Base-by-base conservation (phyloP, 2,329 filamentous ascomycete genomes). In the Stagonosporopsis vannaccii region DNA sequence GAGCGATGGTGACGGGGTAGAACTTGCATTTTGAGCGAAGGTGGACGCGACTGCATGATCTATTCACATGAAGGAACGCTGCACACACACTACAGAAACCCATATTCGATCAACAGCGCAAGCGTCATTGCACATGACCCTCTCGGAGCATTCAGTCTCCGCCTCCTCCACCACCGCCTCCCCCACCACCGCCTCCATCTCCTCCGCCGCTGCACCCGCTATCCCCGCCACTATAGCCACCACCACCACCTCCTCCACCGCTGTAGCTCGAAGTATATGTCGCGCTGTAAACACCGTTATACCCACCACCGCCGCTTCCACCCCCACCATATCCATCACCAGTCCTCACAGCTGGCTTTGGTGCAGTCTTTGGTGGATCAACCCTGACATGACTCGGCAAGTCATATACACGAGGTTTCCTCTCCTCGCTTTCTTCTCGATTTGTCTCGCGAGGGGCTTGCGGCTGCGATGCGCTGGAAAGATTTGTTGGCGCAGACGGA, bases 11-110 rank as follows among this genome's bases (percentile, higher is more conserved):
- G 41, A 56, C 6, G 53, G 53, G 17, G 9, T 47, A 5, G 53
- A 56, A 25, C 9, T 56, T 12, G 53, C 53, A 20, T 51, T 56
- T 15, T 56, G 15, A 51, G 33, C 13, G 12, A 40, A 22, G 17
- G 9, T 39, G 20, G 8, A 22, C 6, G 11, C 17, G 7, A 20
- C 12, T 17, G 20, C 6, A 37, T 11, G n/a, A 17, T 20, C 17
- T 37, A 19, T 20, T 20, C 23, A 13, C 22, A 12, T 23, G 11
- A 17, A 25, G 2, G 15, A 25, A 45, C 9, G 42, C 43, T 46
- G 15, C 9, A 36, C 17, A 36, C 15, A 15, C 9, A 9, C 13
- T 1, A 45, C 11, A 35, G 0, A 25, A 4, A 28, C 22, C 15
- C 12, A 40, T 20, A 37, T 15, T n/a, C 15, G 7, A 37, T 20